These are phyloP conservation scores for Cydonia oblonga DNA, from an alignment of 331 rosid genomes.

Conservation along the genomic window DNA sequence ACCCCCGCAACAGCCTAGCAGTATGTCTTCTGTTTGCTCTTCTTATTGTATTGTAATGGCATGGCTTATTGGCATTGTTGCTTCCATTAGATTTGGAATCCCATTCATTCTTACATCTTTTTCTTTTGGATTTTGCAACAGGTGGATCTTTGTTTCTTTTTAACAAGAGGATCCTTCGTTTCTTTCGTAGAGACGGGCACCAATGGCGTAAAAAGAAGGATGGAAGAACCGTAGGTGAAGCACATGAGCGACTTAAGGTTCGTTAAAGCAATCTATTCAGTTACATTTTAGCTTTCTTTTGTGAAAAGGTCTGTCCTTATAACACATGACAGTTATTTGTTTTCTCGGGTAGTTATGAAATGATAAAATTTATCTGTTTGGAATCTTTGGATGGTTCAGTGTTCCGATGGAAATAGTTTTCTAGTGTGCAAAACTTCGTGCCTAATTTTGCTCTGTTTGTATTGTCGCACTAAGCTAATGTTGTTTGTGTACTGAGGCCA, in stretches of 20 bases:
- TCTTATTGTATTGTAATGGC: neutral
- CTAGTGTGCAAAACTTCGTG: neutral
- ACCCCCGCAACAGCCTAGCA: conserved; percentile 51
- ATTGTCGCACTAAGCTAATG: neutral
- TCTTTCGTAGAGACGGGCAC: conserved; percentile 91
- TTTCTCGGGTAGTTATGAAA: neutral
- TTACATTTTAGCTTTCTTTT: neutral
- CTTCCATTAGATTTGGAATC: neutral
- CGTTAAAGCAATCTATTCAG: conserved; percentile 1
- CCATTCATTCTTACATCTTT: neutral
- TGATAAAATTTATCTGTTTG: neutral
- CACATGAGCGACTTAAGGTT: conserved; percentile 96
- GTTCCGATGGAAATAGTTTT: neutral
- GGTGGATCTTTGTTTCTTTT: conserved; percentile 81
- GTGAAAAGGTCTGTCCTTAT: neutral
- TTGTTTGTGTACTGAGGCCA: conserved; percentile 5
- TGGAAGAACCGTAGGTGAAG: conserved; percentile 86
- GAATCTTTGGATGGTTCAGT: neutral
- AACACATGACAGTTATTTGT: neutral
- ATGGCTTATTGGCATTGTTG: neutral
- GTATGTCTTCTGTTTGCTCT: conserved; percentile 21
- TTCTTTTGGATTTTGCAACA: conserved; percentile 21
- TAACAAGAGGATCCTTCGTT: conserved; percentile 84
- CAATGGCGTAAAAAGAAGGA: conserved; percentile 89
- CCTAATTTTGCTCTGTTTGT: neutral